Evolutionary conservation across 106 monocot genomes (phyloP).

Genomic region (Acorus calamus): DNA sequence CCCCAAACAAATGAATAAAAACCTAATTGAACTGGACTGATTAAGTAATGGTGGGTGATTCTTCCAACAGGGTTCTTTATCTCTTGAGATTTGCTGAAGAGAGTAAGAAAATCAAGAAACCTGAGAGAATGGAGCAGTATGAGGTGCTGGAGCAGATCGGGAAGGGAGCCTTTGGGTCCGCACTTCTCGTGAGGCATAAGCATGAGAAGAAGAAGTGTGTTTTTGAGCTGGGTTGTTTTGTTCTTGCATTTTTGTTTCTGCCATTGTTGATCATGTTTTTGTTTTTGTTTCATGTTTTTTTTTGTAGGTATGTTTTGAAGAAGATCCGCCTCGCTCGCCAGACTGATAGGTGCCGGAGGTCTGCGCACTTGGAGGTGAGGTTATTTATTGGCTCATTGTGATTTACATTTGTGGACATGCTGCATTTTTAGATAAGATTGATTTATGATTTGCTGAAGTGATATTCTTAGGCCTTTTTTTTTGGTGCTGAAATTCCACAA

Average conservation of each 20-base stretch:
- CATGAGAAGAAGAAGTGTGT: constrained; percentile 19
- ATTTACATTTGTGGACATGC: neutral
- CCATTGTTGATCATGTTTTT: neutral
- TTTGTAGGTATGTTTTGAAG: constrained; percentile 91
- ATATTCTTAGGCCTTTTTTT: too few relatives aligned
- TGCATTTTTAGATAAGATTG: neutral
- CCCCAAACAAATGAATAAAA: too few relatives aligned
- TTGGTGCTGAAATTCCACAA: too few relatives aligned
- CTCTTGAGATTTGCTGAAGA: neutral
- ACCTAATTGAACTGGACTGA: too few relatives aligned
- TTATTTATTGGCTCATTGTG: neutral
- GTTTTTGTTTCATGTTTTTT: constrained; percentile 4
- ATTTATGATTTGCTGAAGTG: neutral
- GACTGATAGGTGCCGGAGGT: constrained; percentile 77
- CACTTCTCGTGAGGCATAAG: constrained; percentile 86
- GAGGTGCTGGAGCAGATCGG: constrained; percentile 99
- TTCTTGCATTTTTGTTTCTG: neutral
- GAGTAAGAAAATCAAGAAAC: neutral
- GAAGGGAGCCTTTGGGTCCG: constrained; percentile 95
- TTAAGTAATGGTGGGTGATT: too few relatives aligned
- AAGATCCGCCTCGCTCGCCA: constrained; percentile 97
- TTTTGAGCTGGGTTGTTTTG: neutral
- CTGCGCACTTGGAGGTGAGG: constrained; percentile 81
- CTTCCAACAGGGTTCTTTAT: too few relatives aligned
- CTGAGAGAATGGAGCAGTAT: constrained; percentile 70